Conservation (phyloP, 2,329 filamentous ascomycete species). For the Fusarium luffae region DNA sequence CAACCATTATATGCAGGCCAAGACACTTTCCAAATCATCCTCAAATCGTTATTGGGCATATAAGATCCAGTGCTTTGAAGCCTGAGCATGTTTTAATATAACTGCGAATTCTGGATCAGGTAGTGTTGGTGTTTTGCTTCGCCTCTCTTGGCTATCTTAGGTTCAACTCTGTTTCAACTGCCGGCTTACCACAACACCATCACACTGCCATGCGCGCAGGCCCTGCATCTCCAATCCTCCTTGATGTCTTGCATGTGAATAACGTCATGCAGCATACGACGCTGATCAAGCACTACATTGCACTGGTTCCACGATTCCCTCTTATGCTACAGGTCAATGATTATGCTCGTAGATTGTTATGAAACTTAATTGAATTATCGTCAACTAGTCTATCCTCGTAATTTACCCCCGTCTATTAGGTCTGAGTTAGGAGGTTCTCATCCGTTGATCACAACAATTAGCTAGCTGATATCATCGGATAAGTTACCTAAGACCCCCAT, state of each 20-base stretch:
- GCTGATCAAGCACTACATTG: not conserved
- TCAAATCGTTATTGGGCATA: not conserved
- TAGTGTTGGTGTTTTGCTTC: not conserved
- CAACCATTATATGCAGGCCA: not conserved
- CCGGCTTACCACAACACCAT: conserved; percentile 11
- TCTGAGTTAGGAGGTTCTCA: not conserved
- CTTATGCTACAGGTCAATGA: too few species aligned
- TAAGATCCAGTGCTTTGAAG: not conserved
- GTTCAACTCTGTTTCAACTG: conserved; percentile 22
- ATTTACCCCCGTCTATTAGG: not conserved
- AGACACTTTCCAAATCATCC: not conserved
- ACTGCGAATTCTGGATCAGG: not conserved
- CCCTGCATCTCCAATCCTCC: not conserved
- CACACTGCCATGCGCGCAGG: not conserved
- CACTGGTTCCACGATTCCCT: not conserved
- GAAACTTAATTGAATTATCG: not conserved
- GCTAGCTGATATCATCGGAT: not conserved
- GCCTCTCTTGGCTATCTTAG: conserved; percentile 1
- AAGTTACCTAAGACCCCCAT: conserved; percentile 28
- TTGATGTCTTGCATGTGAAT: not conserved
- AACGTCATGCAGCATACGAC: conserved; percentile 2
- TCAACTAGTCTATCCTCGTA: not conserved
- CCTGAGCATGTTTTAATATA: not conserved
- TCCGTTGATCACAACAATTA: not conserved
- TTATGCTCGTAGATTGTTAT: not conserved